A percentile compares a stretch with the other conserved stretches of the same genome.
Conservation (phyloP, 805 yeast genomes). For the Grigorovia transvaalensis region DNA sequence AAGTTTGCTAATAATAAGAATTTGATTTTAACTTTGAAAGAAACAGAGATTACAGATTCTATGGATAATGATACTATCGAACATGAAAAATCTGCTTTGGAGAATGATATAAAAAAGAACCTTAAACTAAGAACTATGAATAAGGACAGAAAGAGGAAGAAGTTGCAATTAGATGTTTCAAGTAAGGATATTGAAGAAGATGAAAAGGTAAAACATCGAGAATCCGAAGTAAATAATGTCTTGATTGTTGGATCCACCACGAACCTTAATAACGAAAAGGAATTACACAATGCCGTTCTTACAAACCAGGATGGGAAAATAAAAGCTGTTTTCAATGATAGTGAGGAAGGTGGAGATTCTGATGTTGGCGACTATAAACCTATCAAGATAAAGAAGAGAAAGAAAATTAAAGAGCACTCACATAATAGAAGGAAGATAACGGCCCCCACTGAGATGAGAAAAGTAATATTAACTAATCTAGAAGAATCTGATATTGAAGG, state of each 20-base stretch:
- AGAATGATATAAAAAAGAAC: conserved; percentile 24
- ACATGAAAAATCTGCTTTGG: conserved; percentile 17
- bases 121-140: conserved; percentile 25
- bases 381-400: conserved; percentile 33
- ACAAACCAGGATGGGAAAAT: conserved; percentile 9
- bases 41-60: conserved; percentile 23
- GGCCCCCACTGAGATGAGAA: conserved; percentile 22
- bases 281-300: not conserved
- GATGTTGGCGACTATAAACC: conserved; percentile 29
- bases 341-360: conserved; percentile 7
- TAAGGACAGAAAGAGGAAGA: conserved; percentile 27
- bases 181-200: conserved; percentile 16
- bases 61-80: conserved; percentile 22
- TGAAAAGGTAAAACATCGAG: conserved; percentile 8
- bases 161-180: conserved; percentile 10
- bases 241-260: conserved; percentile 14
- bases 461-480: conserved; percentile 27
- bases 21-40: conserved; percentile 47
- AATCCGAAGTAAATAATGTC: conserved; percentile 11
- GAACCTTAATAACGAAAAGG: not conserved
- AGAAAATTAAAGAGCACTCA: conserved; percentile 21
- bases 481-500: conserved; percentile 11
- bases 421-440: conserved; percentile 25
- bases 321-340: conserved; percentile 18
- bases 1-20: conserved; percentile 32